These are phyloP conservation scores for Fomitiporia mediterranea DNA, from an alignment of 1,284 basidiomycete genomes.

Conservation along the genomic window DNA sequence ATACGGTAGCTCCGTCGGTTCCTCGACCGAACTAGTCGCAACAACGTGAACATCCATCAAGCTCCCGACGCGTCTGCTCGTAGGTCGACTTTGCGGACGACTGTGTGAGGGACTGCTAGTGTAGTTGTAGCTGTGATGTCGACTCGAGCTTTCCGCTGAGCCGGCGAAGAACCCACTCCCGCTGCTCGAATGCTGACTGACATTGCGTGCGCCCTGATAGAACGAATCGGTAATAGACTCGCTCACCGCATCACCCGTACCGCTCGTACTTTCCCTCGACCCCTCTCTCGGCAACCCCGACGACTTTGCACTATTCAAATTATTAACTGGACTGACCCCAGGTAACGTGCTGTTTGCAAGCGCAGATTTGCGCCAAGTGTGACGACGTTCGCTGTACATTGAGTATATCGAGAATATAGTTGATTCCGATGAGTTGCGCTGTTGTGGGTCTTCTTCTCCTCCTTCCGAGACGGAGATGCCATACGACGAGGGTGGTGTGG, in stretches of 20 bases:
- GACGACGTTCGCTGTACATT: constrained; percentile 55
- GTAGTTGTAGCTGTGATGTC: constrained; percentile 8
- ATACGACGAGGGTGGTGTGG: constrained; percentile 24
- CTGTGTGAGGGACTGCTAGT: background rate
- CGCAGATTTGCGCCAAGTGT: constrained; percentile 18
- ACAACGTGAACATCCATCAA: constrained; percentile 6
- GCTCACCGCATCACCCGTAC: constrained; percentile 5
- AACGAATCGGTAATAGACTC: constrained; percentile 15
- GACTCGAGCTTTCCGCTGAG: constrained; percentile 14
- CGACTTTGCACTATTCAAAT: background rate
- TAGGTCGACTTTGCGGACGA: background rate
- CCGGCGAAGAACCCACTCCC: constrained; percentile 17
- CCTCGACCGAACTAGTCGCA: background rate
- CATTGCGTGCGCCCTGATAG: constrained; percentile 8
- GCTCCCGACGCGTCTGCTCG: constrained; percentile 12
- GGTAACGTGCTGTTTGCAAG: constrained; percentile 14
- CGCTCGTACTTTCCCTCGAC: constrained; percentile 4
- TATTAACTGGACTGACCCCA: background rate
- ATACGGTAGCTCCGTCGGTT: constrained; percentile 13
- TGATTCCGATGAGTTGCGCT: constrained; percentile 48
- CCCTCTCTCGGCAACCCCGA: background rate
- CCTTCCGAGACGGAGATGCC: constrained; percentile 1
- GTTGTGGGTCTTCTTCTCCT: constrained; percentile 28
- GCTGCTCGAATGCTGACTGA: constrained; percentile 16
- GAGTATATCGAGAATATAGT: constrained; percentile 77